Evolutionary conservation across 2,329 filamentous ascomycete species (phyloP).

Genomic region (Neonectria neomacrospora): DNA sequence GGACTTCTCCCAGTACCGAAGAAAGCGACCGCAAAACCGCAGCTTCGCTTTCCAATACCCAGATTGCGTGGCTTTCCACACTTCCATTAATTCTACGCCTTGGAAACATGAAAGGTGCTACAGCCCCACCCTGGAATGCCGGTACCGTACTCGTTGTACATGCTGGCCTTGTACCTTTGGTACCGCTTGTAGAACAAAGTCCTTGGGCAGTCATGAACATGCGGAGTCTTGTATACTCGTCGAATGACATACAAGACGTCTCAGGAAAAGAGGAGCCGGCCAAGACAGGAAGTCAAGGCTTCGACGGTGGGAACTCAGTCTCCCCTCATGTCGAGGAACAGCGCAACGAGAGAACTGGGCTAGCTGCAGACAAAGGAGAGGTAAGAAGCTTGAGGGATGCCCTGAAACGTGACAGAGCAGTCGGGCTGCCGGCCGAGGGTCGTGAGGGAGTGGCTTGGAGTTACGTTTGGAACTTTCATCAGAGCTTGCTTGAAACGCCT

Average conservation of each 20-base stretch:
- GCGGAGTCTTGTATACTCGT: slow-evolving; percentile 73
- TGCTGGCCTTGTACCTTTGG: slow-evolving; percentile 79
- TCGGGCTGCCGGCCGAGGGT: slow-evolving; percentile 22
- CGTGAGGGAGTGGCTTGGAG: slow-evolving; percentile 34
- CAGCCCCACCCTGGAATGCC: slow-evolving; percentile 31
- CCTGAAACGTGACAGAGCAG: neutral
- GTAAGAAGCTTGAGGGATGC: neutral
- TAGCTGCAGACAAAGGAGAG: neutral
- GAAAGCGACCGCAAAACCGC: slow-evolving; percentile 36
- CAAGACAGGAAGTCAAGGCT: neutral
- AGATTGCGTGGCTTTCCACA: slow-evolving; percentile 31
- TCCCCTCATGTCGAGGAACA: neutral
- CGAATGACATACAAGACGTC: neutral
- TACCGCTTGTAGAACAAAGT: slow-evolving; percentile 75
- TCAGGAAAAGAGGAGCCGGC: neutral
- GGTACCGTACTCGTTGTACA: slow-evolving; percentile 71
- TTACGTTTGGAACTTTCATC: slow-evolving; percentile 35
- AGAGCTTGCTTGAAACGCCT: slow-evolving; percentile 23
- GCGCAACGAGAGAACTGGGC: neutral
- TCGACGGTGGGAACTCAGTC: neutral
- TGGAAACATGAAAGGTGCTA: slow-evolving; percentile 1
- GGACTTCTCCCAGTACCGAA: slow-evolving; percentile 6
- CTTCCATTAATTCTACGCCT: slow-evolving; percentile 33
- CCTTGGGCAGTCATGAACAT: slow-evolving; percentile 87
- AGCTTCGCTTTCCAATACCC: slow-evolving; percentile 14